Evolutionary conservation across 2,329 filamentous ascomycete genomes (phyloP).

Genomic region (Aspergillaceae sp.): DNA sequence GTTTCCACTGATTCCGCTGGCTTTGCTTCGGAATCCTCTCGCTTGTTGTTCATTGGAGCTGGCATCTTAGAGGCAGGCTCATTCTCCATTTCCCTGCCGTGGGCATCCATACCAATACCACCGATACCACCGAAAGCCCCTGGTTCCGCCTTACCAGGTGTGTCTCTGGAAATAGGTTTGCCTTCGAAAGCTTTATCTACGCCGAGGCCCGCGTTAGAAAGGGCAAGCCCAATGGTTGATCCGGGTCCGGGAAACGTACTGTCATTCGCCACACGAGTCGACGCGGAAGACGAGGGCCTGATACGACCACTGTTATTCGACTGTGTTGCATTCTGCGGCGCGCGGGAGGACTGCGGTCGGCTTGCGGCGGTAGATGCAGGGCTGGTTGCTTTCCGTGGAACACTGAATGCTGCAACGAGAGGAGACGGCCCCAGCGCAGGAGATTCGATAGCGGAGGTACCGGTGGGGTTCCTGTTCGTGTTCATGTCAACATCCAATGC

Average conservation of each 20-base stretch:
- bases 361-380: conserved; percentile 49
- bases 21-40: conserved; percentile 27
- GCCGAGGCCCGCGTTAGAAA: conserved; percentile 14
- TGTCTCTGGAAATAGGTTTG: conserved; percentile 47
- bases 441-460: conserved; percentile 49
- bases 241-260: conserved; percentile 27
- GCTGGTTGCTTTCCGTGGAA: conserved; percentile 51
- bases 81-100: conserved; percentile 22
- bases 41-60: conserved; percentile 18
- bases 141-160: conserved; percentile 19
- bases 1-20: conserved; percentile 25
- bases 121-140: conserved; percentile 22
- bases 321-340: conserved; percentile 65
- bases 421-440: conserved; percentile 69
- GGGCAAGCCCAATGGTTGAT: conserved; percentile 19
- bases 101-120: conserved; percentile 16
- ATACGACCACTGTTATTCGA: conserved; percentile 46
- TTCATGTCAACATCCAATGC: neutral
- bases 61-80: conserved; percentile 16
- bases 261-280: conserved; percentile 49
- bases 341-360: conserved; percentile 60
- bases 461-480: conserved; percentile 37
- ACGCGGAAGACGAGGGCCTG: conserved; percentile 52
- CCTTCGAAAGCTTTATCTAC: conserved; percentile 39
- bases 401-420: conserved; percentile 55